Base-by-base conservation (phyloP, 345 rosid genomes). In the Reutealis trisperma region DNA sequence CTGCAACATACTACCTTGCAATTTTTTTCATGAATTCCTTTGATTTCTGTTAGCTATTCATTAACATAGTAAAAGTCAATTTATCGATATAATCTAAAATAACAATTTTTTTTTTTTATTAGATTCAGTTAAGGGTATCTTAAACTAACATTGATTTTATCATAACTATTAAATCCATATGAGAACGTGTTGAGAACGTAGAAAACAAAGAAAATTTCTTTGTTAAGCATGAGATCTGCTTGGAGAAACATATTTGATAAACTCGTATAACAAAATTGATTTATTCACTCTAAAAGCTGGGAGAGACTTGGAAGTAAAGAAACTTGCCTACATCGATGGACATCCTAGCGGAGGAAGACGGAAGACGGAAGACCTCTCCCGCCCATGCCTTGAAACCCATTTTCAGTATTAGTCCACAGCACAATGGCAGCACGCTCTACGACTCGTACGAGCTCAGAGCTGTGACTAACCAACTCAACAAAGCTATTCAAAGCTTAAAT, bases 401-500 rank as follows among this genome's bases (percentile, higher is more conserved):
- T 32, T 49, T 72, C 71, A 80, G 62, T 70, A 34, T 52, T 18
- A 85, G 84, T 73, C 83, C 85, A 34, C 22, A 32, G 55, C n/a
- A 21, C 75, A 79, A 77, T 3, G 76, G 80, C 57, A 79, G 93
- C 85, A 79, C 75, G 57, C 83, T 90, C 61, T 87, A 79, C 18
- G 87, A 88, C 83, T 85, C 87, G 0, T 85, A 49, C 1, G 93
- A 88, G 78, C 84, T 88, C 74, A 73, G 61, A 41, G 87, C 88
- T 0, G 70, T 90, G 61, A 81, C 83, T 8, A 66, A 21, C 42
- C 89, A 87, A 59, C 83, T 90, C 73, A 86, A 85, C 86, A 83
- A 70, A 78, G 92, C 81, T 25, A 83, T 88, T 68, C 83, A 65
- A 8, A 76, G 59, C 55, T 58, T 86, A 0, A 63, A 44, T 0